Base-by-base conservation (phyloP, 202 grass and related monocot genomes). In the Elaeis oleifera region DNA sequence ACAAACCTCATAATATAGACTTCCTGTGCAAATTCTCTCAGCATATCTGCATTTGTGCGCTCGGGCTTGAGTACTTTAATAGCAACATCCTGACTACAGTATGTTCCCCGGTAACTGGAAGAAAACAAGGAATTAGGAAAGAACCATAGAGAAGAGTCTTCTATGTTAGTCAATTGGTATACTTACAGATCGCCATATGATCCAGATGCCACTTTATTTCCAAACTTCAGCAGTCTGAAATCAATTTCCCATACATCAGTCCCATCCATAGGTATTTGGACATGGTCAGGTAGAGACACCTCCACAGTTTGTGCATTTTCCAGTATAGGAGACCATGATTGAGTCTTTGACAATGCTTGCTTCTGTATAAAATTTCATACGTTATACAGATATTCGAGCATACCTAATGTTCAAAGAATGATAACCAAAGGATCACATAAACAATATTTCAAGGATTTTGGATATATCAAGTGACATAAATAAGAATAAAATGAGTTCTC, bases 1-100 rank as follows among this genome's bases (percentile, higher is more conserved):
- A 82, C 83, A 26, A 44, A 97, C 88, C 94, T 77, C 94, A 99
- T 99, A 58, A 99, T 99, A 80, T 89, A 99, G 54, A 99, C 88
- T 86, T 94, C 94, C 77, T 99, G 94, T 32, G 88, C 85, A 78
- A 99, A 99, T 82, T 99, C 94, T 24, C 78, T 77, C 56, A 89
- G 88, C 85, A 99, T 99, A 64, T 99, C 94, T 16, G 44, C 51
- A 72, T 82, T 89, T 78, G 89, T 71, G 57, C 85, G 79, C 70
- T 99, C 94, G 62, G 88, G 88, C 70, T 94, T 99, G 61, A 94
- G 78, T 56, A 99, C 80, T 83, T 99, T 99, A 76, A 99, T 87
- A 31, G 88, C 94, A 66, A 99, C 94, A 87, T 99, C 94, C 83
- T 99, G 94, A 63, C 88, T 99, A 71, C 85, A 84, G 50, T 99